Base-by-base conservation (phyloP, 768 basidiomycete species). In the Holtermannia corniformis region DNA sequence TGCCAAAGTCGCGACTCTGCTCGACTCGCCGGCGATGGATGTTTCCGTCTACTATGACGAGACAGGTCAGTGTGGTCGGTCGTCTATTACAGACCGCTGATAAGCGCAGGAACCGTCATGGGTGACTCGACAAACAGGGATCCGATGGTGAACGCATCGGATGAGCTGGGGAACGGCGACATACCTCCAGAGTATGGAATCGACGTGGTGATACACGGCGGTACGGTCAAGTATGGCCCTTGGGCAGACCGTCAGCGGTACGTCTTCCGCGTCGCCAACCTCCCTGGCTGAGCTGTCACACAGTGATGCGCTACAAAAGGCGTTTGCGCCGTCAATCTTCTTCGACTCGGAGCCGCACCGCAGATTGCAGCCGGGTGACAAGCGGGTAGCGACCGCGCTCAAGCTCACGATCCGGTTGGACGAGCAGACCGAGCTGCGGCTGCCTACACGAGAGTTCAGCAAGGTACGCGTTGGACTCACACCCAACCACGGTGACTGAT, bases 231-330 rank as follows among this genome's bases (percentile, higher is more conserved):
- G 19, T 97, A 96, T 67, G 93, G 93, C 3, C 93, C 93, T 3
- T 97, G 93, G 93, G 85, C 91, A 21, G 93, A 97, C 73, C 79
- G 92, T 22, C 93, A 95, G 72, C 78, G 91, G 87, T 83, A 64
- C 61, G 73, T 49, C 26, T 37, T 16, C 16, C 7, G 7, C 10
- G 10, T 7, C 16, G 32, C 10, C 32, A 7, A 16, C 16, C 10
- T 37, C 7, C 10, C 7, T 37, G 7, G 32, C 32, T 37, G 32
- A 37, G 7, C 10, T n/a, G n/a, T n/a, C 10, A 7, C n/a, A 5
- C 62, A 86, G 89, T 44, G 80, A 77, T 13, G 80, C 86, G 53
- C 73, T 96, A 20, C 92, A 95, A 68, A 78, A 76, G 37, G 75
- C 79, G 0, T 92, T 97, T 72, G 89, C 91, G 57, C 93, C 93